Conservation (phyloP, 23 red algal genomes). For the Gracilaria gracilis region DNA sequence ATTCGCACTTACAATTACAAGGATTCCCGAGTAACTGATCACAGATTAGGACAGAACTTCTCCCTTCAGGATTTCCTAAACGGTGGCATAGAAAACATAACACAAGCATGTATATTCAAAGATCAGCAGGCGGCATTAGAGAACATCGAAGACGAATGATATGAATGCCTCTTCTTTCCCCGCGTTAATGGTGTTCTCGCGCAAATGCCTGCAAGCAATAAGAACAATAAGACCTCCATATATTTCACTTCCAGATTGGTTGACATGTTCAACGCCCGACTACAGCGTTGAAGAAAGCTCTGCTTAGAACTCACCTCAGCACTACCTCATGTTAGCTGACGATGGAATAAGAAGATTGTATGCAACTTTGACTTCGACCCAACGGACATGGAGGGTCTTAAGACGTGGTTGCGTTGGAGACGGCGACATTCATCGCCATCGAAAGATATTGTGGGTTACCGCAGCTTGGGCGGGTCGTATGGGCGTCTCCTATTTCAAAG, state of each 20-base stretch:
- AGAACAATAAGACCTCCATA: background rate
- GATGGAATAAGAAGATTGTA: too few relatives aligned
- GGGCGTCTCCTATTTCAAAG: too few relatives aligned
- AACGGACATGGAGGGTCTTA: too few relatives aligned
- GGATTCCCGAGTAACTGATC: conserved; percentile 92
- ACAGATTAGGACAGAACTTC: conserved; percentile 95
- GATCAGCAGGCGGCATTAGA: conserved; percentile 90
- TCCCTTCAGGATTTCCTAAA: conserved; percentile 84
- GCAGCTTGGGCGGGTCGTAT: too few relatives aligned
- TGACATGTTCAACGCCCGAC: too few relatives aligned
- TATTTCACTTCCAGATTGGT: background rate
- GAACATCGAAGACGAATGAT: conserved; percentile 49
- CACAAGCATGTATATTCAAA: conserved; percentile 90
- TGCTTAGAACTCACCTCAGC: too few relatives aligned
- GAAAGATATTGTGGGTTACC: too few relatives aligned
- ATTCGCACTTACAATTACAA: conserved; percentile 99
- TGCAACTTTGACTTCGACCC: too few relatives aligned
- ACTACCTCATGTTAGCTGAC: too few relatives aligned
- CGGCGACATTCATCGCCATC: too few relatives aligned
- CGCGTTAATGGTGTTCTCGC: background rate
- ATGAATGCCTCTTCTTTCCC: background rate
- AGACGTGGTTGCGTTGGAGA: too few relatives aligned
- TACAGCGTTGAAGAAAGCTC: too few relatives aligned
- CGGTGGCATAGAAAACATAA: conserved; percentile 90
- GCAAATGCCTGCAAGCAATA: background rate